These are phyloP conservation scores for Suhomyces kunorum DNA, from an alignment of 1,139 yeast species.

Conservation along the genomic window DNA sequence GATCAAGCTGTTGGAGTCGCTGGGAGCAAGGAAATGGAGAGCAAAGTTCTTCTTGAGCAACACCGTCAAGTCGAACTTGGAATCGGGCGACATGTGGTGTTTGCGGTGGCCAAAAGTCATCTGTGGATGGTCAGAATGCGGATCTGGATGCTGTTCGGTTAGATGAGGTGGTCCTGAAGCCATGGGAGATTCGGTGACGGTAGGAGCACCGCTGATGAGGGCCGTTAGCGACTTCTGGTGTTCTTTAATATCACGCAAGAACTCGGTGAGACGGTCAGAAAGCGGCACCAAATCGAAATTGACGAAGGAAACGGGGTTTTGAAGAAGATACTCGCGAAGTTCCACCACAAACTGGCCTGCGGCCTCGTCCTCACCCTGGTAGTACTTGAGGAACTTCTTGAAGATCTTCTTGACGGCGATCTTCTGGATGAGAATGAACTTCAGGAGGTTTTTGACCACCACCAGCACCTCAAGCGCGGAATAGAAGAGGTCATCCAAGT, in stretches of 20 bases:
- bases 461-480: constrained; percentile 52
- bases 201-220: constrained; percentile 11
- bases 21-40: constrained; percentile 38
- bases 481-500: constrained; percentile 30
- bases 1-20: constrained; percentile 36
- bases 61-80: constrained; percentile 35
- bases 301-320: constrained; percentile 56
- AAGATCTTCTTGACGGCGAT: constrained; percentile 79
- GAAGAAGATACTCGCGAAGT: constrained; percentile 37
- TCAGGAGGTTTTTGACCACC: constrained; percentile 67
- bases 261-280: constrained; percentile 58
- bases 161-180: not conserved
- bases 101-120: not conserved
- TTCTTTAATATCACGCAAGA: constrained; percentile 19
- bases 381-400: constrained; percentile 76
- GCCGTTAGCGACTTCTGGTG: constrained; percentile 15
- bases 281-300: constrained; percentile 65
- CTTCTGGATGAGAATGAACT: constrained; percentile 77
- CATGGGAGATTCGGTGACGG: not conserved
- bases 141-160: constrained; percentile 1
- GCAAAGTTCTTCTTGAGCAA: constrained; percentile 42
- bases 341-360: constrained; percentile 43
- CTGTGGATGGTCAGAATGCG: not conserved
- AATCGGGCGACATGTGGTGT: constrained; percentile 9
- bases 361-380: constrained; percentile 32